Evolutionary conservation across 2,329 filamentous ascomycete species (phyloP), one percentile per base, ranked within the genome.

Genomic region (Claviceps africana): DNA sequence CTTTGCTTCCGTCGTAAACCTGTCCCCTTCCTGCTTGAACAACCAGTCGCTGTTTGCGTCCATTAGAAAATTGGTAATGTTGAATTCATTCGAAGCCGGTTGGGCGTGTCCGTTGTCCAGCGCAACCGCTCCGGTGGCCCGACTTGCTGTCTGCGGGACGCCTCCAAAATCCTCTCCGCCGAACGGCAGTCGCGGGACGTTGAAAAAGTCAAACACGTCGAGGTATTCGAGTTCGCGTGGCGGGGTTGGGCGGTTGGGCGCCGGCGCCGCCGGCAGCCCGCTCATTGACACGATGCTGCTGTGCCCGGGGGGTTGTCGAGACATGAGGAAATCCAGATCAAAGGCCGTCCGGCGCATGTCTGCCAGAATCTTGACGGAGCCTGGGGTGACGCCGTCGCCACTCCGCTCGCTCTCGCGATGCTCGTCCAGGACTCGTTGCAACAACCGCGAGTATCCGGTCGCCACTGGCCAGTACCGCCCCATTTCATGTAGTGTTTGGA

Each of bases 151-250:
- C 28, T 43, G 48, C 5, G 42, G 28, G 6, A 17, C 60, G 1
- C 53, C 53, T 43, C 11, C 21, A 21, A 61, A 59, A 35, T 61
- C 63, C 50, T 72, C 70, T 11, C 69, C 67, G 31, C 70, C 70
- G 22, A 77, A 67, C 0, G 79, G 77, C 25, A 95, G 70, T 19
- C 88, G 74, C 1, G 90, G 90, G 52, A 94, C 82, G 63, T 95
- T 95, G 74, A 95, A 96, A 64, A 94, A 95, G 60, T 93, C 88
- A 64, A 96, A 95, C 0, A 95, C 86, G 60, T 95, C 89, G 2
- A 95, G 72, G 63, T 94, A 95, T 64, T 95, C 90, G 3, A 95
- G 72, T 62, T 95, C 88, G 58, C 93, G 88, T 1, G 85, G 79
- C 10, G 82, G 85, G 1, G 87, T 86, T 31, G 83, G 85, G 56